Evolutionary conservation across 805 yeast species (phyloP), one percentile per base, ranked within the genome.

Genomic region (Lipomyces yamanashiensis): DNA sequence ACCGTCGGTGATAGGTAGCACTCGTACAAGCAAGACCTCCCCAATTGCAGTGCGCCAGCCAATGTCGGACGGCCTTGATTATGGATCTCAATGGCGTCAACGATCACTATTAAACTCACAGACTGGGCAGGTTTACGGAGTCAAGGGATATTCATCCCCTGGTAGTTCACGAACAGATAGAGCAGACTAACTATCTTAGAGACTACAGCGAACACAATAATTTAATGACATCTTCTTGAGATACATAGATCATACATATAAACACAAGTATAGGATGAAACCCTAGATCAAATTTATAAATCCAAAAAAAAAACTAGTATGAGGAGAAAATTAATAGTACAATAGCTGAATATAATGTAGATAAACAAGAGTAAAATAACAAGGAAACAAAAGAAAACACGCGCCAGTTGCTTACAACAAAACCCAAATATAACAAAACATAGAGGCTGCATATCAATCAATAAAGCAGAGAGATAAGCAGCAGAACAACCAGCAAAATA

Each of bases 1-100:
- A 5, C 28, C 2, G 33, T 51, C 54, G 13, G 7, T 51, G 21
- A 36, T 51, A 34, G 7, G 15, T 36, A 37, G 40, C 17, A 7
- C 53, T 15, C 34, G 40, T 2, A 21, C 53, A 49, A 49, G 39
- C 21, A 49, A 49, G 53, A 28, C 53, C 7, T 49, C 53, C 6
- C 53, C 53, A 19, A 28, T 13, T 2, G 40, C 40, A 37, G 44
- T 44, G 34, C 43, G 54, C 8, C 54, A 37, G 44, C 44, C 17
- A 15, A 51, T 51, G 54, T 51, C 54, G 17, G 54, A 51, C 33
- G 44, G 37, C 2, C 54, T 37, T 10, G 54, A 51, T 15, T n/a
- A 19, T 33, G 54, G 41, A 23, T 17, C 28, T 7, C 43, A 49
- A 10, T 8, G 12, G 19, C 53, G 44, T 28, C 54, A 36, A 15